A percentile compares a stretch with the other conserved stretches of the same genome.
Evolutionary conservation across 2,329 filamentous ascomycete species (phyloP).

Genomic region (Trichophaea hybrida): DNA sequence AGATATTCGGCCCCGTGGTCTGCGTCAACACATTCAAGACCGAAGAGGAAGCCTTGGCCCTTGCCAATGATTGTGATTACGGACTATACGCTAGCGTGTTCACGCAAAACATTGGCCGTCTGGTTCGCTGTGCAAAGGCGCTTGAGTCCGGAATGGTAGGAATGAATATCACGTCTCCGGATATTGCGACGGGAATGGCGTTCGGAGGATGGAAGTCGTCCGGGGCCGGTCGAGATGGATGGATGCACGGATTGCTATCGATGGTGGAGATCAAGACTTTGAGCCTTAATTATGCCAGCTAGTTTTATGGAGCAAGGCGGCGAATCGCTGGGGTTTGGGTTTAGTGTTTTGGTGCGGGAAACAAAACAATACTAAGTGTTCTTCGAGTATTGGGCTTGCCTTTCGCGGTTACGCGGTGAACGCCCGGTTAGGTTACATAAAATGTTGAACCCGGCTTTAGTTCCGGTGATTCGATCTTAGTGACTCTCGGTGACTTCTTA

Average conservation of each 20-base stretch:
- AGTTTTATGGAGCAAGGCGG: background rate
- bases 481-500: background rate
- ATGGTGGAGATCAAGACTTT: background rate
- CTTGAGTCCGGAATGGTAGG: conserved; percentile 48
- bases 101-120: conserved; percentile 38
- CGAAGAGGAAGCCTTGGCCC: conserved; percentile 40
- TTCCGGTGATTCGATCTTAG: background rate
- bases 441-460: background rate
- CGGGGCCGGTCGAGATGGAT: conserved; percentile 34
- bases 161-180: conserved; percentile 38
- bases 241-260: conserved; percentile 30
- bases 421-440: too few species aligned
- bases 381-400: too few species aligned
- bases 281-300: background rate
- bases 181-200: conserved; percentile 5
- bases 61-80: conserved; percentile 44
- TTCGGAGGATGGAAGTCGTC: conserved; percentile 14
- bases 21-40: conserved; percentile 44
- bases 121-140: conserved; percentile 33
- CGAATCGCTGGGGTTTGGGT: background rate
- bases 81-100: conserved; percentile 43
- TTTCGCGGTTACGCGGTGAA: too few species aligned
- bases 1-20: conserved; percentile 51
- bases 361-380: too few species aligned
- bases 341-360: too few species aligned